Conservation (phyloP, 257 asterid species). For the Thymus quinquecostatus region DNA sequence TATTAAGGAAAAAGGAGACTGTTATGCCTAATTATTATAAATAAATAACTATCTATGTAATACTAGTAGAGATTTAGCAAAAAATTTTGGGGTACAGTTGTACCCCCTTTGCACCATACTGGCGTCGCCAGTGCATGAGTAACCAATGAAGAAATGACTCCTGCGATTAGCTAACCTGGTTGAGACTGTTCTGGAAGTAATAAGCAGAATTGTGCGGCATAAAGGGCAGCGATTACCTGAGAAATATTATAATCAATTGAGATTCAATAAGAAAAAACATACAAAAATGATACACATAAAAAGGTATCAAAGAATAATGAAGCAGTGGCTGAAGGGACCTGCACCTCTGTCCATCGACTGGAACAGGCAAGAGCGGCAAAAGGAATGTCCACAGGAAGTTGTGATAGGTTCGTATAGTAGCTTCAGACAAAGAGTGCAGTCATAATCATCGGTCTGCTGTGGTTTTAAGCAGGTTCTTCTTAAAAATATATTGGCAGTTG, state of each 20-base stretch:
- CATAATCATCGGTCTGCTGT: conserved; percentile 83
- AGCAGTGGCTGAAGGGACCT: conserved; percentile 10
- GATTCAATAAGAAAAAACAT: conserved; percentile 21
- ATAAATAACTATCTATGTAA: too few species aligned
- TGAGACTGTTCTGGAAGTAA: conserved; percentile 76
- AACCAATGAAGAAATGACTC: conserved; percentile 19
- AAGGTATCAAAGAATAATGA: too few species aligned
- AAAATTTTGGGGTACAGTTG: too few species aligned
- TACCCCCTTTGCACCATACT: too few species aligned
- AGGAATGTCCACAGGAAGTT: conserved; percentile 97
- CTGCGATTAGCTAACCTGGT: conserved; percentile 57
- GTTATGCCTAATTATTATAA: too few species aligned
- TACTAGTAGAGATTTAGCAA: too few species aligned
- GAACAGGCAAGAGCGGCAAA: conserved; percentile 91
- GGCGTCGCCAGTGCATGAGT: too few species aligned
- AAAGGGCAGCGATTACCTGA: conserved; percentile 90
- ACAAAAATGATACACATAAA: too few species aligned
- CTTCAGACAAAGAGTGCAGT: conserved; percentile 91
- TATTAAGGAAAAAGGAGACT: too few species aligned
- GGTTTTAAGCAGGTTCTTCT: conserved; percentile 61
- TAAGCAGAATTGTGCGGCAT: conserved; percentile 86
- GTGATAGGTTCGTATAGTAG: conserved; percentile 84
- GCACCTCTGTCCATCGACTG: conserved; percentile 92
- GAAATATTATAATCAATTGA: too few species aligned
- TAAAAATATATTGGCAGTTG: conserved; percentile 29